Base-by-base conservation (phyloP, 2,329 filamentous ascomycete genomes). In the Rhynchosporium secalis region DNA sequence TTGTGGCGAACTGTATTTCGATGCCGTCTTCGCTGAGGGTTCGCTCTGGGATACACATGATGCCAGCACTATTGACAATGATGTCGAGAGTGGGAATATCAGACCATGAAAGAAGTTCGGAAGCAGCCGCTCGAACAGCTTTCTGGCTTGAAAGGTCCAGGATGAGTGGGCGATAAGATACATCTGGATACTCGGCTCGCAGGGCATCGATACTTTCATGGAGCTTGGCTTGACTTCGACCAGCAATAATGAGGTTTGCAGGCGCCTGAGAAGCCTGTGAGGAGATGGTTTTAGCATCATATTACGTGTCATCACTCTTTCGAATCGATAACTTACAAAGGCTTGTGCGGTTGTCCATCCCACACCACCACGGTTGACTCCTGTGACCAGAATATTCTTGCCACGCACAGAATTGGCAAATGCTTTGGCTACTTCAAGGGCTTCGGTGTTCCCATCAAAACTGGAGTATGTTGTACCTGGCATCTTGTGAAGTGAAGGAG, bases 51-150 rank as follows among this genome's bases (percentile, higher is more conserved):
- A 73, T 61, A 8, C 70, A 75, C 77, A 79, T 79, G 61, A 79
- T 72, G 3, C 67, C 72, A 0, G 78, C 78, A 55, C 77, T 79
- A 64, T 79, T 79, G 7, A 79, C 72, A 6, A 80, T 63, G 9
- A 79, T 73, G 46, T 80, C 75, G n/a, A 80, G 72, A 5, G 62
- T 59, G 67, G 70, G 46, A 0, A 78, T 71, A 72, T 71, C 75
- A 75, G 2, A 65, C 56, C 28, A 74, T 75, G n/a, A 80, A 69
- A 31, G 71, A 4, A 80, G 70, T n/a, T 72, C 71, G 0, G 65
- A 68, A 1, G 78, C 78, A 0, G 78, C 77, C 1, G 67, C 61
- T n/a, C 78, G 75, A 3, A 81, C 73, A 1, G 73, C 70, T 6
- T 74, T 72, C n/a, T 78, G 65, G 26, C 76, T 79, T n/a, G 71